Percentiles rank a stretch among this genome's conserved stretches.
These are phyloP conservation scores for Hansenula anomala DNA, from an alignment of 1,139 yeast species.

Conservation along the genomic window DNA sequence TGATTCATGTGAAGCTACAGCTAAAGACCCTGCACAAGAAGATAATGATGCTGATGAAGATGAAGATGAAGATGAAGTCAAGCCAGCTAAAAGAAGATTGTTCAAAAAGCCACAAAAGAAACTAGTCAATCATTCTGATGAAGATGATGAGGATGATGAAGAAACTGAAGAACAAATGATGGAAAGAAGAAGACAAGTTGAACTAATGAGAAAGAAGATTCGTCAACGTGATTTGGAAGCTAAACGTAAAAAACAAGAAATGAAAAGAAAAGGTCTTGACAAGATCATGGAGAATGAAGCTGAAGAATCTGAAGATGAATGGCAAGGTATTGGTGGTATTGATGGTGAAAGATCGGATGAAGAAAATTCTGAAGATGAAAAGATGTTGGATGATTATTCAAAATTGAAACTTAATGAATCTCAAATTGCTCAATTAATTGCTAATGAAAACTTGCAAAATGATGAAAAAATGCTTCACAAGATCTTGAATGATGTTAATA, in stretches of 20 bases:
- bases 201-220: conserved; percentile 17
- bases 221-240: conserved; percentile 34
- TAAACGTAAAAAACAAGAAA: conserved; percentile 33
- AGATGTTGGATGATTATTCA: conserved; percentile 72
- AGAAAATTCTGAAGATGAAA: conserved; percentile 75
- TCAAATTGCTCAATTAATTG: conserved; percentile 55
- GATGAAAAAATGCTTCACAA: conserved; percentile 72
- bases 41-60: too few species aligned
- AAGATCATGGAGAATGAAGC: conserved; percentile 57
- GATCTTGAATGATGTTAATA: conserved; percentile 75
- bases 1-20: not conserved
- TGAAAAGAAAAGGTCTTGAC: conserved; percentile 27
- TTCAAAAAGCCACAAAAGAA: conserved; percentile 2
- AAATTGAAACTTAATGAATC: conserved; percentile 55
- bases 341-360: conserved; percentile 68
- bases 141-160: conserved; percentile 9
- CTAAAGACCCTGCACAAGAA: not conserved
- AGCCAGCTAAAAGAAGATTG: conserved; percentile 3
- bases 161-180: conserved; percentile 10
- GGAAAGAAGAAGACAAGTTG: conserved; percentile 19
- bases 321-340: conserved; percentile 84
- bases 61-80: conserved; percentile 11
- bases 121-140: conserved; percentile 1
- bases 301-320: conserved; percentile 94
- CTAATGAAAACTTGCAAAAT: conserved; percentile 62